These are phyloP conservation scores for Metschnikowia bowlesiae DNA, from an alignment of 805 yeast genomes.

Conservation along the genomic window DNA sequence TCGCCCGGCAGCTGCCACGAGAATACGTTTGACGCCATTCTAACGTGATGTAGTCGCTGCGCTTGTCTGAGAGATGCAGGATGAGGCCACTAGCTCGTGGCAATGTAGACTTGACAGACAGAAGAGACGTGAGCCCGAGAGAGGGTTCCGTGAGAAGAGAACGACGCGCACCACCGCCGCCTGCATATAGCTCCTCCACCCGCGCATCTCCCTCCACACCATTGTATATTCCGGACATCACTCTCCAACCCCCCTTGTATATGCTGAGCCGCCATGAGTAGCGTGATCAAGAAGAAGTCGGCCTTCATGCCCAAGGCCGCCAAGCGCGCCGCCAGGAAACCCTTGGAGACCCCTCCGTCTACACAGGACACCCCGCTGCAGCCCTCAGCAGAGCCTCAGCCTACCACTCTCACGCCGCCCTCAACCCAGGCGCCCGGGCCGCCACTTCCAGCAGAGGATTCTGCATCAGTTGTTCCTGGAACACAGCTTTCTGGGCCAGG, in stretches of 20 bases:
- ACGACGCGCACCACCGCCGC: neutral
- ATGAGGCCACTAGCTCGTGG: no score
- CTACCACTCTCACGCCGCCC: neutral
- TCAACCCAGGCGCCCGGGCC: slow-evolving; percentile 2
- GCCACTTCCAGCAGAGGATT: neutral
- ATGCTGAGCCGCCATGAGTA: slow-evolving; percentile 32
- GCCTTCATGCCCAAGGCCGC: slow-evolving; percentile 60
- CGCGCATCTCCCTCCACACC: neutral
- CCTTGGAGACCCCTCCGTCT: slow-evolving; percentile 15
- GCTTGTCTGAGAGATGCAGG: no score
- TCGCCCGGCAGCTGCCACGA: slow-evolving; percentile 30
- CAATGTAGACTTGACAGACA: no score
- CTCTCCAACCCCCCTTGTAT: neutral
- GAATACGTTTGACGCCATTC: neutral
- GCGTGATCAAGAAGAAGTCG: slow-evolving; percentile 47
- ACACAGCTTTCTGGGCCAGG: neutral
- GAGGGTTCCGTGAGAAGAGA: no score
- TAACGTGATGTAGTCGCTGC: no score
- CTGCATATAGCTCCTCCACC: neutral
- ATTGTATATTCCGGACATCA: neutral
- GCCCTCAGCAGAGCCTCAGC: neutral
- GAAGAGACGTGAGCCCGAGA: no score
- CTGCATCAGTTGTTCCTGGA: neutral
- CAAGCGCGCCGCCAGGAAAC: slow-evolving; percentile 22
- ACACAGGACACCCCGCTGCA: slow-evolving; percentile 10